These are phyloP conservation scores for Aspergillus brasiliensis DNA, from an alignment of 2,329 filamentous ascomycete species.

Conservation along the genomic window DNA sequence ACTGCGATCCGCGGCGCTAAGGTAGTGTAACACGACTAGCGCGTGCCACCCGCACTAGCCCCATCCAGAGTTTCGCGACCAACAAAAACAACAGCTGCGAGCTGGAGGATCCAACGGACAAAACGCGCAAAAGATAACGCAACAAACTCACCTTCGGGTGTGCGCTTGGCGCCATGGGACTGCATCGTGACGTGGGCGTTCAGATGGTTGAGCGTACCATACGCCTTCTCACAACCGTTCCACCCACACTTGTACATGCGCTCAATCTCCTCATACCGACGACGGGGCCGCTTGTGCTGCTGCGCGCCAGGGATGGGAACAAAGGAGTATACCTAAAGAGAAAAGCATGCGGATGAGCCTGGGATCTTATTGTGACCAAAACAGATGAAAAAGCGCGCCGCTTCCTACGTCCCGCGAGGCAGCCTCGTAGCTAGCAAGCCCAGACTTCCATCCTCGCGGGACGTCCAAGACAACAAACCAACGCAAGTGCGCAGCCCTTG, in stretches of 20 bases:
- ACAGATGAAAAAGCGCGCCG: conserved; percentile 24
- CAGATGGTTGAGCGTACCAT: conserved; percentile 93
- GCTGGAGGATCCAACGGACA: conserved; percentile 21
- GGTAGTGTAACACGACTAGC: conserved; percentile 52
- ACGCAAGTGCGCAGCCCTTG: conserved; percentile 30
- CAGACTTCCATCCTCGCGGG: conserved; percentile 15
- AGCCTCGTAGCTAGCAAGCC: conserved; percentile 19
- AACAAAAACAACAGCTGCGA: conserved; percentile 21
- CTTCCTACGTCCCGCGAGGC: conserved; percentile 17
- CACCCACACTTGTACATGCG: conserved; percentile 99
- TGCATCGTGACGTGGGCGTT: conserved; percentile 99
- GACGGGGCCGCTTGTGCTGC: conserved; percentile 91
- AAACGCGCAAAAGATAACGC: conserved; percentile 11
- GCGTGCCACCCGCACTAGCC: conserved; percentile 42
- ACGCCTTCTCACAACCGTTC: conserved; percentile 98
- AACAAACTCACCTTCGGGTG: conserved; percentile 81
- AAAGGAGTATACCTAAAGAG: conserved; percentile 84
- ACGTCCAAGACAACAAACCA: conserved; percentile 33
- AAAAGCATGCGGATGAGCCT: conserved; percentile 27
- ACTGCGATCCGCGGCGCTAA: conserved; percentile 56
- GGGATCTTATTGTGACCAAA: conserved; percentile 13
- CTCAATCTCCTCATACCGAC: conserved; percentile 97
- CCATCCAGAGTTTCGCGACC: conserved; percentile 41
- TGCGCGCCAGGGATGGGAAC: conserved; percentile 96
- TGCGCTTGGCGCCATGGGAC: conserved; percentile 89